Conservation (phyloP, 2,329 filamentous ascomycete species). For the Bipolaris zeicola region DNA sequence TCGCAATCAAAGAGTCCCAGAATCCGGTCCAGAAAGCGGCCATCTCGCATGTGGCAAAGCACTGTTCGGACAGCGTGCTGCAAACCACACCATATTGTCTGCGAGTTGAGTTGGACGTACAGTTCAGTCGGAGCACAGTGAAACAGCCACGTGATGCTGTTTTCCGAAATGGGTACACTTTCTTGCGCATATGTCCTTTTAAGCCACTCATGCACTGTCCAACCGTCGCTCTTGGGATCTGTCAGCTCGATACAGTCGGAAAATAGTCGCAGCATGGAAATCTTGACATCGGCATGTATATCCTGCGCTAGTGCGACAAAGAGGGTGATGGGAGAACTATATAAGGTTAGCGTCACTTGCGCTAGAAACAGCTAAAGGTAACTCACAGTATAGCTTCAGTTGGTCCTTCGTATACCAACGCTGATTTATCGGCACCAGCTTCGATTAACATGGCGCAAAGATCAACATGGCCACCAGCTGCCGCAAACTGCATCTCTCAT, state of each 20-base stretch:
- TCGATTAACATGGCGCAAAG: background rate
- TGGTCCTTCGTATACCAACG: background rate
- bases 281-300: background rate
- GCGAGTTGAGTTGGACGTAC: background rate
- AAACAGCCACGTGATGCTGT: background rate
- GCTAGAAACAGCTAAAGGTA: no score
- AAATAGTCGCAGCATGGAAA: background rate
- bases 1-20: background rate
- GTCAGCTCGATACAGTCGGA: background rate
- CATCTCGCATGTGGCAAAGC: background rate
- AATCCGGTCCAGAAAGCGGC: background rate
- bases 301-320: background rate
- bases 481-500: background rate
- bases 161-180: background rate
- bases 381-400: background rate
- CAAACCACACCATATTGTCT: background rate
- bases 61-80: background rate
- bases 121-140: background rate
- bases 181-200: background rate
- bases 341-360: background rate
- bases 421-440: background rate
- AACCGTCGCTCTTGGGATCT: background rate
- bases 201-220: background rate
- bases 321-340: background rate
- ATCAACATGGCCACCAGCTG: background rate